phyloP scores from a whole-genome alignment of 768 basidiomycete species.

The Floccularia luteovirens region DNA sequence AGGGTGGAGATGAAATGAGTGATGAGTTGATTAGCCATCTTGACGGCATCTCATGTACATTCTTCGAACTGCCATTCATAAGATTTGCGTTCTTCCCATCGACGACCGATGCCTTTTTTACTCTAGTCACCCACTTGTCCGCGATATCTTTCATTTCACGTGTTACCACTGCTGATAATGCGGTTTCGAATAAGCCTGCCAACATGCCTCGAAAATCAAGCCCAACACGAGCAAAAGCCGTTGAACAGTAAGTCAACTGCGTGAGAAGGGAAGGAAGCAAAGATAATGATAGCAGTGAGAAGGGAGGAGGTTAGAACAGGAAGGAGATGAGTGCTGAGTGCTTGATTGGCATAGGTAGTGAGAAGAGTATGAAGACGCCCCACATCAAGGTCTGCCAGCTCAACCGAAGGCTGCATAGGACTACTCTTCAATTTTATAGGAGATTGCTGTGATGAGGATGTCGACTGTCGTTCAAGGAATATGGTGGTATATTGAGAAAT shows the following conservation, averaged over 20 bases:
- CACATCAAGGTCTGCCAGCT: neutral
- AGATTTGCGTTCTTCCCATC: constrained; percentile 5
- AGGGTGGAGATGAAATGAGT: constrained; percentile 18
- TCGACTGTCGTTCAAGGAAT: constrained; percentile 63
- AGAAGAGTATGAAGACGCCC: constrained; percentile 44
- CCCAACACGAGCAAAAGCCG: constrained; percentile 87
- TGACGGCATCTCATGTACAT: constrained; percentile 26
- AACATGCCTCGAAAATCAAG: constrained; percentile 79
- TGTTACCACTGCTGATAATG: constrained; percentile 50
- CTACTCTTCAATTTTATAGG: neutral
- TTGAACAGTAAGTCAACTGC: constrained; percentile 89
- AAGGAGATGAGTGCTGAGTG: constrained; percentile 59
- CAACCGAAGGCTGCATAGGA: neutral
- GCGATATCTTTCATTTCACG: constrained; percentile 39
- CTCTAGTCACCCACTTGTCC: constrained; percentile 25
- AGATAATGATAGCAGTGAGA: constrained; percentile 49
- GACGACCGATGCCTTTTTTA: constrained; percentile 13
- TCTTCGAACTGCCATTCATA: constrained; percentile 8
- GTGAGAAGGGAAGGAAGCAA: constrained; percentile 80
- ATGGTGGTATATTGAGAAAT: constrained; percentile 86
- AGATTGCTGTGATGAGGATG: constrained; percentile 20
- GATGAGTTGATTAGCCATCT: constrained; percentile 41
- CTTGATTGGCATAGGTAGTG: constrained; percentile 54
- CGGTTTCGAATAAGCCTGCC: constrained; percentile 54
- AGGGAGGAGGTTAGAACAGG: constrained; percentile 57